Percentiles rank a stretch among this genome's conserved stretches.
phyloP scores from a whole-genome alignment of 2,329 filamentous ascomycete genomes.

The Diaporthe sp. region DNA sequence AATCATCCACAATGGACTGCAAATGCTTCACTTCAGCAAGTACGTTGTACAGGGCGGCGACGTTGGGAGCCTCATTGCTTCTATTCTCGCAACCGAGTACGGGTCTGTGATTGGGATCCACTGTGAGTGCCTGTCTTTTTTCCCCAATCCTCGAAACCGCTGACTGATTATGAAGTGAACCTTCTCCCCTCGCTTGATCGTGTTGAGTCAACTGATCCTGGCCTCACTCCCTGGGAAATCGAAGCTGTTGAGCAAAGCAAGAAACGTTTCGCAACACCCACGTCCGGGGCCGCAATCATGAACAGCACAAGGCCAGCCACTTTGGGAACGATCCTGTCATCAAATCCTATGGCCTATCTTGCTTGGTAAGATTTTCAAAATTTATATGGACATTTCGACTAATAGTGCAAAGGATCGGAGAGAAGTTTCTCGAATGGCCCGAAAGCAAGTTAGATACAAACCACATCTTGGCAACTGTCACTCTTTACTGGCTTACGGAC shows the following conservation, averaged over 20 bases:
- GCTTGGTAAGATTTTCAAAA: slow-evolving; percentile 55
- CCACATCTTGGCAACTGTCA: slow-evolving; percentile 63
- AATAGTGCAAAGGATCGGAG: slow-evolving; percentile 57
- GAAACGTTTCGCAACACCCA: not conserved
- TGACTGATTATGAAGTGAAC: not conserved
- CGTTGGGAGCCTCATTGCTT: slow-evolving; percentile 60
- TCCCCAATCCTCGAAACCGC: not conserved
- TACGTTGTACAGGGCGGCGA: slow-evolving; percentile 72
- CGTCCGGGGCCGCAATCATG: slow-evolving; percentile 11
- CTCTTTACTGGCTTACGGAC: slow-evolving; percentile 69
- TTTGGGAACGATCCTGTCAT: slow-evolving; percentile 66
- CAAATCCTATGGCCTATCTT: slow-evolving; percentile 69
- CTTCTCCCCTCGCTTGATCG: not conserved
- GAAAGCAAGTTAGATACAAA: slow-evolving; percentile 56
- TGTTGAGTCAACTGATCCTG: not conserved
- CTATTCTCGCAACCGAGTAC: slow-evolving; percentile 57
- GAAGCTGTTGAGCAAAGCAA: not conserved
- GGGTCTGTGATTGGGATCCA: slow-evolving; percentile 62
- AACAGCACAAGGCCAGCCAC: slow-evolving; percentile 70
- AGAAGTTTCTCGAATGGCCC: slow-evolving; percentile 69
- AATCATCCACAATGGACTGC: slow-evolving; percentile 66
- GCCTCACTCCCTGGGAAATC: not conserved
- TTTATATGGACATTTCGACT: not conserved
- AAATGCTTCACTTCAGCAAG: slow-evolving; percentile 63
- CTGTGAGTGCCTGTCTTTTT: slow-evolving; percentile 30